These are phyloP conservation scores for Conticribra weissflogii DNA, from an alignment of 108 stramenopile species.

Conservation along the genomic window DNA sequence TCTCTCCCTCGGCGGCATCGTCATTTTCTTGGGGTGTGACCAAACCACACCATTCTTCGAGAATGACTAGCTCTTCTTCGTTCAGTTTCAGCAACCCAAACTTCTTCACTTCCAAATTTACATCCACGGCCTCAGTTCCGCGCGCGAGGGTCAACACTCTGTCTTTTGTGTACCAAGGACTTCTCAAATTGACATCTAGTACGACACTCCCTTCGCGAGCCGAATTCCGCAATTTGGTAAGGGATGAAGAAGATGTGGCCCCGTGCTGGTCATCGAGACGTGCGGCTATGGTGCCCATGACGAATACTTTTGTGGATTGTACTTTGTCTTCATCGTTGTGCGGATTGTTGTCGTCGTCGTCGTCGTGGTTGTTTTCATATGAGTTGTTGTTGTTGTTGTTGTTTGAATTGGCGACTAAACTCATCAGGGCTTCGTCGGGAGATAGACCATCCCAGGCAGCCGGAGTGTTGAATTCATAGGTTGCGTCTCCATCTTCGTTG, in stretches of 20 bases:
- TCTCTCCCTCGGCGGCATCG: not conserved
- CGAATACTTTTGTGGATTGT: slow-evolving; percentile 2
- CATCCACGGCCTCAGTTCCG: slow-evolving; percentile 12
- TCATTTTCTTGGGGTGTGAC: not conserved
- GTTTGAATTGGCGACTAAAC: slow-evolving; percentile 4
- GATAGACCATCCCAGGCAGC: slow-evolving; percentile 52
- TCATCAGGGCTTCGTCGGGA: slow-evolving; percentile 10
- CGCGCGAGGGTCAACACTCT: slow-evolving; percentile 35
- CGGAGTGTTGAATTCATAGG: slow-evolving; percentile 50
- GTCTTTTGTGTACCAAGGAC: slow-evolving; percentile 40
- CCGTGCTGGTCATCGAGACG: slow-evolving; percentile 29
- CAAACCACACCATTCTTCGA: slow-evolving; percentile 43
- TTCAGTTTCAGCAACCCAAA: slow-evolving; percentile 54
- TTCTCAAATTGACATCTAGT: slow-evolving; percentile 51
- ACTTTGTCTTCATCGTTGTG: not conserved
- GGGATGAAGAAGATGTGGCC: slow-evolving; percentile 38
- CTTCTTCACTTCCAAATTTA: not conserved
- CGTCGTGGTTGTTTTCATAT: too few relatives aligned
- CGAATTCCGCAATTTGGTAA: slow-evolving; percentile 20
- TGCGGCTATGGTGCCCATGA: slow-evolving; percentile 50
- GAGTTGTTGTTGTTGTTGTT: too few relatives aligned
- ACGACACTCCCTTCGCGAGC: slow-evolving; percentile 47
- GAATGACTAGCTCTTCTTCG: slow-evolving; percentile 44
- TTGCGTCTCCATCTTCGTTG: slow-evolving; percentile 40
- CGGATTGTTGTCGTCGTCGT: too few relatives aligned